These are phyloP conservation scores for Nigrospora osmanthi DNA, from an alignment of 2,329 filamentous ascomycete species.

Conservation along the genomic window DNA sequence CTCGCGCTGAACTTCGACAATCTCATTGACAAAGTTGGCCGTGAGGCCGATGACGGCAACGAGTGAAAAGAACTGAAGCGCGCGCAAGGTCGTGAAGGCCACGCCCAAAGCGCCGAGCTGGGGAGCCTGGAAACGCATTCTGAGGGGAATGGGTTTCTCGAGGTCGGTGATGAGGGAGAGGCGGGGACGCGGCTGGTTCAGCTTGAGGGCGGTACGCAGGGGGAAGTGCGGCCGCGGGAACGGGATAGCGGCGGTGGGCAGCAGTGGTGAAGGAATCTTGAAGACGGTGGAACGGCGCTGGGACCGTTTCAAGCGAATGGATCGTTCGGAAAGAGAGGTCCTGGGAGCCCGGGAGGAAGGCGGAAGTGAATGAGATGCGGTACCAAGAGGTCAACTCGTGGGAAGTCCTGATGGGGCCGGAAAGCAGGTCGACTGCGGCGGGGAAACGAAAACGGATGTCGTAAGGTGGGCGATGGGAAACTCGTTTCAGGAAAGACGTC, in stretches of 20 bases:
- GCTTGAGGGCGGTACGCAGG: conserved; percentile 28
- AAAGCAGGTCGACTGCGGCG: conserved; percentile 14
- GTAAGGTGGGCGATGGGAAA: conserved; percentile 3
- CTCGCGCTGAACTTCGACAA: conserved; percentile 56
- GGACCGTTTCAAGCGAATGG: not conserved
- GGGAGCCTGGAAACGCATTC: conserved; percentile 37
- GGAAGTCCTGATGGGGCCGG: not conserved
- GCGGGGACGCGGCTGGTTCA: conserved; percentile 21
- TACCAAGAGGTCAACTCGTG: no score
- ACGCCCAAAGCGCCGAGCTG: conserved; percentile 66
- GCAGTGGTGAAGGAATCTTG: conserved; percentile 21
- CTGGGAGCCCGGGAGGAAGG: not conserved
- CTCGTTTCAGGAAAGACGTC: conserved; percentile 10
- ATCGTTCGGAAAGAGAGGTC: not conserved
- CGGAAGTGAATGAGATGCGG: not conserved
- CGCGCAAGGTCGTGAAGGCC: conserved; percentile 68
- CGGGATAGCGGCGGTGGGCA: conserved; percentile 24
- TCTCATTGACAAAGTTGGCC: conserved; percentile 73
- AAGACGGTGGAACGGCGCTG: conserved; percentile 12
- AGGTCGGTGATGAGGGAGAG: conserved; percentile 33
- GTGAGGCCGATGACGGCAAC: conserved; percentile 73
- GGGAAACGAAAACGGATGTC: conserved; percentile 8
- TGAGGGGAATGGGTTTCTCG: conserved; percentile 20
- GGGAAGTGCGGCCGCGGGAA: conserved; percentile 33
- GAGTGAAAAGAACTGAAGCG: conserved; percentile 63